Evolutionary conservation across 306 rosid species (phyloP).

Genomic region (apple (Malus domestica)): ASM211411v1 NC_041792.1:24202407-24202906

Average conservation of each 20-base stretch:
- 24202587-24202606: background rate
- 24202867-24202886: too few relatives aligned
- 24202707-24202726: background rate
- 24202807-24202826: background rate
- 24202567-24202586: background rate
- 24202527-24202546: constrained; percentile 5
- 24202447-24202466: too few relatives aligned
- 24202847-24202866: too few relatives aligned
- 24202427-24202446: too few relatives aligned
- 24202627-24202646: background rate
- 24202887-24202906: too few relatives aligned
- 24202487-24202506: constrained; percentile 16
- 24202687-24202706: too few relatives aligned
- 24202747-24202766: background rate
- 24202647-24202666: background rate
- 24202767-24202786: background rate
- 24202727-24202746: background rate
- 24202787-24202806: background rate
- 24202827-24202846: background rate
- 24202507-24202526: background rate
- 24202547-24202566: background rate
- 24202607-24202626: background rate
- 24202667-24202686: too few relatives aligned
- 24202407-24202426: too few relatives aligned
- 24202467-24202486: too few relatives aligned